Conservation (phyloP, 805 yeast genomes). For the Metschnikowia arizonensis region DNA sequence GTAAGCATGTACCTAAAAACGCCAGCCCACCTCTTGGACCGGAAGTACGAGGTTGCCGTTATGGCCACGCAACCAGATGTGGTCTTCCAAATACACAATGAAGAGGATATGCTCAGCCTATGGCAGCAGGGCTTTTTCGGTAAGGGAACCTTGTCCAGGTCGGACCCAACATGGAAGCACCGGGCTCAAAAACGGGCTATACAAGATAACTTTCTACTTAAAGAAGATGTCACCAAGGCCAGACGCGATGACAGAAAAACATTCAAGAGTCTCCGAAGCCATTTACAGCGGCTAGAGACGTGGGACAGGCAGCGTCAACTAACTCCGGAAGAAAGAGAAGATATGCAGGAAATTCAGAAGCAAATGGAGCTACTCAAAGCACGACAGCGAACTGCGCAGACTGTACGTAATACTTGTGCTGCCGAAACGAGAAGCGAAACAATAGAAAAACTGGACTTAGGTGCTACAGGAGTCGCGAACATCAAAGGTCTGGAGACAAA, state of each 20-base stretch:
- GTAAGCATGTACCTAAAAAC: constrained; percentile 14
- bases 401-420: not conserved
- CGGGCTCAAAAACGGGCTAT: constrained; percentile 41
- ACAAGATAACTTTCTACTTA: constrained; percentile 28
- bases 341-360: constrained; percentile 16
- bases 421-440: not conserved
- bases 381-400: not conserved
- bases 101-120: constrained; percentile 47
- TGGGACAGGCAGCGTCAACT: constrained; percentile 32
- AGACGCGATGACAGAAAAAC: constrained; percentile 68
- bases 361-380: constrained; percentile 8
- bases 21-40: constrained; percentile 25
- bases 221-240: constrained; percentile 73
- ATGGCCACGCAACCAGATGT: constrained; percentile 16
- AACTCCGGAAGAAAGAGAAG: constrained; percentile 23
- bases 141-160: constrained; percentile 81
- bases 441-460: not conserved
- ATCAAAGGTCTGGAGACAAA: not conserved
- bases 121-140: constrained; percentile 94
- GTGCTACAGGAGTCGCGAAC: not conserved
- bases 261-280: constrained; percentile 66
- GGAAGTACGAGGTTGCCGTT: constrained; percentile 22
- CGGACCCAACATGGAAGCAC: constrained; percentile 88
- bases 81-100: constrained; percentile 40
- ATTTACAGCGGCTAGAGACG: constrained; percentile 47